phyloP scores from a whole-genome alignment of 768 basidiomycete genomes.

The Podaxis sp. region DNA sequence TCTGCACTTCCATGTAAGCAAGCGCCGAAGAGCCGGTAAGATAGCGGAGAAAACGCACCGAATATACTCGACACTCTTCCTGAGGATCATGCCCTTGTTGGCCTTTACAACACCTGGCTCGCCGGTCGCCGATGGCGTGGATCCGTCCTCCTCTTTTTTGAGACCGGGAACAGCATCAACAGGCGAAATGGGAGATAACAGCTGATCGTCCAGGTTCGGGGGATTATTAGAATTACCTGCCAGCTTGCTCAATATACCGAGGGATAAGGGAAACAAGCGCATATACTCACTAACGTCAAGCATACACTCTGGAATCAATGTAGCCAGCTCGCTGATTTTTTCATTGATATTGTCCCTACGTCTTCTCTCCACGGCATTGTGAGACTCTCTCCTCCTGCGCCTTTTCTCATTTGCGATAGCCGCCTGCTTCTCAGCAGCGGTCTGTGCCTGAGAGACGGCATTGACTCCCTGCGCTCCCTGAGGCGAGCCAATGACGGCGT shows the following conservation, averaged over 20 bases:
- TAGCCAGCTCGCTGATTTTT: slow-evolving; percentile 88
- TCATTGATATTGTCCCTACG: slow-evolving; percentile 94
- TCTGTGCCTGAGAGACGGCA: slow-evolving; percentile 5
- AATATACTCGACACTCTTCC: slow-evolving; percentile 81
- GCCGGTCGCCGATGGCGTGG: slow-evolving; percentile 19
- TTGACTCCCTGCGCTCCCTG: neutral
- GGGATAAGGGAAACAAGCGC: neutral
- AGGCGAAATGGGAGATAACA: slow-evolving; percentile 6
- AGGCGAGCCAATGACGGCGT: slow-evolving; percentile 4
- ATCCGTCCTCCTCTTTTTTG: slow-evolving; percentile 22
- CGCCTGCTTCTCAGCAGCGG: slow-evolving; percentile 46
- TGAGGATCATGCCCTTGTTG: slow-evolving; percentile 91
- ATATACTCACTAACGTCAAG: slow-evolving; percentile 45
- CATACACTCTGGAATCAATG: slow-evolving; percentile 84
- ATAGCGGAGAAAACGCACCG: slow-evolving; percentile 27
- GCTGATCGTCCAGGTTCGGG: slow-evolving; percentile 8
- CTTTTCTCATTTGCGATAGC: slow-evolving; percentile 80
- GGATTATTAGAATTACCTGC: neutral
- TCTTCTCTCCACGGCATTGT: slow-evolving; percentile 90
- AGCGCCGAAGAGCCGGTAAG: neutral
- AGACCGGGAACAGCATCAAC: slow-evolving; percentile 10
- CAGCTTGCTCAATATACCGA: neutral
- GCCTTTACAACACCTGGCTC: slow-evolving; percentile 63
- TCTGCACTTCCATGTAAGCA: slow-evolving; percentile 28
- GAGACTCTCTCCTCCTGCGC: slow-evolving; percentile 76